Conservation (phyloP, 176 grass and related monocot species). For the Triticum urartu region DNA sequence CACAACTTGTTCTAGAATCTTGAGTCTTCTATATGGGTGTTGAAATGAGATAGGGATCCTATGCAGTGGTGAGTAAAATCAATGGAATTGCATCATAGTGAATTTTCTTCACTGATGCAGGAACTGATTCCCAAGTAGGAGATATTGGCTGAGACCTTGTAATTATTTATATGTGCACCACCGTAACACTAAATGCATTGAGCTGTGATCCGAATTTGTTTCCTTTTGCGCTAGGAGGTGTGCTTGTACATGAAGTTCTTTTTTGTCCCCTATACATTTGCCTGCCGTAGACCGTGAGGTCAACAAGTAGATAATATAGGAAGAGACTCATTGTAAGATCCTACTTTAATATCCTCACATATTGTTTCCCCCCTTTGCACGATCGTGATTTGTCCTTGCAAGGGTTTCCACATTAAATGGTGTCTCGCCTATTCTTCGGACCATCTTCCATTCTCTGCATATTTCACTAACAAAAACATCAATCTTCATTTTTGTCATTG, state of each 20-base stretch:
- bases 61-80: background rate
- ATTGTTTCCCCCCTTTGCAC: background rate
- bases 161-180: background rate
- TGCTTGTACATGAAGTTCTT: background rate
- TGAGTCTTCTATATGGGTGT: background rate
- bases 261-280: background rate
- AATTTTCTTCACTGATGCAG: background rate
- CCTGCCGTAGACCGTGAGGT: background rate
- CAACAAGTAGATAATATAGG: background rate
- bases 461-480: conserved; percentile 1
- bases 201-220: background rate
- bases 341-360: background rate
- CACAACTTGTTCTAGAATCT: background rate
- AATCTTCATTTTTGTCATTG: conserved; percentile 15
- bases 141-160: background rate
- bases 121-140: background rate
- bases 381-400: background rate
- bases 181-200: background rate
- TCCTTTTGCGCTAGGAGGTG: background rate
- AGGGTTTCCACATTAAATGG: background rate
- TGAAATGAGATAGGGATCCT: background rate
- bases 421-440: background rate
- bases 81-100: background rate
- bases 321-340: background rate
- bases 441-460: background rate